Percentiles rank a stretch among this genome's conserved stretches.
phyloP scores from a whole-genome alignment of 83 land plant species.

The Thuja plicata region DNA sequence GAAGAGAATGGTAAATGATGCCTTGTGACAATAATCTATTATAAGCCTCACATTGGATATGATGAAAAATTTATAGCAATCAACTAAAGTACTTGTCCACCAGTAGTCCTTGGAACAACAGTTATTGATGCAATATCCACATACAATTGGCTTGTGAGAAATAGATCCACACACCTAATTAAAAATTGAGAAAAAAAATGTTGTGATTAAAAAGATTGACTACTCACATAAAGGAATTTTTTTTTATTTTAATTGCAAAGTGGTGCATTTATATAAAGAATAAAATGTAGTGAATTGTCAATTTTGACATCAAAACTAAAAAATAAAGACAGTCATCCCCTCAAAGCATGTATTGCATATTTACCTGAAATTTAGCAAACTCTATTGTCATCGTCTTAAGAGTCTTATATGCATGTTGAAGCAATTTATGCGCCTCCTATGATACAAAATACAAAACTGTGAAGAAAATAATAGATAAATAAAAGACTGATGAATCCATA shows the following conservation, averaged over 20 bases:
- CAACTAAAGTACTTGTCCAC: too few species aligned
- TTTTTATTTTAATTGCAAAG: background rate
- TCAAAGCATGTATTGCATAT: background rate
- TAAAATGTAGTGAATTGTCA: background rate
- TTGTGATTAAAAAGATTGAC: background rate
- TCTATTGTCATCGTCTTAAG: slow-evolving; percentile 93
- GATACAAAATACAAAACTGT: background rate
- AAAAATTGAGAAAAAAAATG: background rate
- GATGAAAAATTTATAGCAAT: too few species aligned
- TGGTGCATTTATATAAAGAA: background rate
- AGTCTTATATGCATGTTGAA: slow-evolving; percentile 87
- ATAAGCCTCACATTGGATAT: too few species aligned
- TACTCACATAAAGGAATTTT: background rate
- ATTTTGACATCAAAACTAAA: background rate
- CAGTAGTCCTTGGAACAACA: slow-evolving; percentile 92
- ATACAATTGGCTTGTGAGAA: slow-evolving; percentile 79
- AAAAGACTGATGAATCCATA: background rate
- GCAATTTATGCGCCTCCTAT: slow-evolving; percentile 83
- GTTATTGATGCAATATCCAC: slow-evolving; percentile 90
- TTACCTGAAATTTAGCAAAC: slow-evolving; percentile 91
- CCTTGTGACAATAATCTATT: too few species aligned
- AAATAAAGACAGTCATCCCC: too few species aligned
- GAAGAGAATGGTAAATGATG: too few species aligned
- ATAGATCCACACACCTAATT: slow-evolving; percentile 92
- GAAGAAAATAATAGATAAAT: background rate